Percentiles rank a stretch among this genome's conserved stretches.
phyloP scores from a whole-genome alignment of 805 yeast species.

The Yarrowia yakushimensis region DNA sequence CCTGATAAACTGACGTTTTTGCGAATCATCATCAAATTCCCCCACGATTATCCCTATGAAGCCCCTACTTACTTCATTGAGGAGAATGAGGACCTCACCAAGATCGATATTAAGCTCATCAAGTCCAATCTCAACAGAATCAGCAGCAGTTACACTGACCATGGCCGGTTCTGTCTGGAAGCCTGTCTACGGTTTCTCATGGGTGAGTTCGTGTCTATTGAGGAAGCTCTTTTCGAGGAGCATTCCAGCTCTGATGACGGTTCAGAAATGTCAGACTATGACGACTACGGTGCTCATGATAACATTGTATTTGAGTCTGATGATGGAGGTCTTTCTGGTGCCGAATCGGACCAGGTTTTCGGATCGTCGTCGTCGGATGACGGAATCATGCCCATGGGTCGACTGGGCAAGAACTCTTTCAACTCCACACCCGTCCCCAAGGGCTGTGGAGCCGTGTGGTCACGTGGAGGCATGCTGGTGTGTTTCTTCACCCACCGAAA shows the following conservation, averaged over 20 bases:
- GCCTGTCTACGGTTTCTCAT: conserved; percentile 69
- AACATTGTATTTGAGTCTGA: conserved; percentile 34
- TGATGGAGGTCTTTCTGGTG: conserved; percentile 35
- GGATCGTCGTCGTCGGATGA: conserved; percentile 25
- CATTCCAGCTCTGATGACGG: background rate
- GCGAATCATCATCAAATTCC: conserved; percentile 66
- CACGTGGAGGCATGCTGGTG: conserved; percentile 69
- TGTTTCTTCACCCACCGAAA: conserved; percentile 70
- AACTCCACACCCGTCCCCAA: conserved; percentile 90
- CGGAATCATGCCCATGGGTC: conserved; percentile 12
- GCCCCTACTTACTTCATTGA: conserved; percentile 66
- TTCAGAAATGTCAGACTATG: conserved; percentile 42
- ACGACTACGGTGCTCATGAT: conserved; percentile 32
- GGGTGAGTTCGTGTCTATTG: conserved; percentile 45
- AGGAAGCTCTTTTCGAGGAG: conserved; percentile 6
- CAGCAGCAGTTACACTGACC: conserved; percentile 51
- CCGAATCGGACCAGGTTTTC: conserved; percentile 30
- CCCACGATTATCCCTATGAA: conserved; percentile 64
- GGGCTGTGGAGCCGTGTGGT: conserved; percentile 91
- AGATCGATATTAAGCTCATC: conserved; percentile 51
- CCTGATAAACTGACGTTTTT: conserved; percentile 55
- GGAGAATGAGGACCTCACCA: conserved; percentile 66
- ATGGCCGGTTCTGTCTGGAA: conserved; percentile 70
- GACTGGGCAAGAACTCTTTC: conserved; percentile 35
- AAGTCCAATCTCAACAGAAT: conserved; percentile 52